Evolutionary conservation across 805 yeast genomes (phyloP).

Genomic region (Nakazawaea pomicola): DNA sequence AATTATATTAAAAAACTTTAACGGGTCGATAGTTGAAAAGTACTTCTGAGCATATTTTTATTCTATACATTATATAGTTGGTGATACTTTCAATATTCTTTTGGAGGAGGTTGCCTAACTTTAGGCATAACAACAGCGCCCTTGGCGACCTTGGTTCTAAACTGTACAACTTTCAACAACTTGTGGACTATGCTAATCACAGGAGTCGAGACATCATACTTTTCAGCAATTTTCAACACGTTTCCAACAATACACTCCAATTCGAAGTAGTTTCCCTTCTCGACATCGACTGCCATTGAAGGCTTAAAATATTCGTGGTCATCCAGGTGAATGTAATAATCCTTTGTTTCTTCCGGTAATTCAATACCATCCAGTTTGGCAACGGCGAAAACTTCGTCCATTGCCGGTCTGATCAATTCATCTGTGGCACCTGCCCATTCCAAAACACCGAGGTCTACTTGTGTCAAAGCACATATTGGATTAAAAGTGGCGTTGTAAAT

Average conservation of each 20-base stretch:
- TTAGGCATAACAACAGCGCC: constrained; percentile 1
- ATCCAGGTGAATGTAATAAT: constrained; percentile 24
- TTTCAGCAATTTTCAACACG: constrained; percentile 29
- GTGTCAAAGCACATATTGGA: constrained; percentile 32
- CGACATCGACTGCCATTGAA: constrained; percentile 38
- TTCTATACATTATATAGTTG: too few species aligned
- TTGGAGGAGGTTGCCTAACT: not conserved
- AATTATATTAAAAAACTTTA: too few species aligned
- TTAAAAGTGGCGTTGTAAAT: constrained; percentile 39
- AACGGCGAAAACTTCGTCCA: constrained; percentile 36
- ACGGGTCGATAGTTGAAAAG: too few species aligned
- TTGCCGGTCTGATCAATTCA: constrained; percentile 28
- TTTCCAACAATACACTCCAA: constrained; percentile 37
- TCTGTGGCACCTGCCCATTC: constrained; percentile 22
- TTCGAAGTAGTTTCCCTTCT: constrained; percentile 32
- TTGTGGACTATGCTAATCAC: constrained; percentile 49
- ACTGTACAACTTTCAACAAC: constrained; percentile 55
- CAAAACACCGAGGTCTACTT: constrained; percentile 29
- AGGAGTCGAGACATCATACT: constrained; percentile 44
- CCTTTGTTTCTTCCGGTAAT: constrained; percentile 27
- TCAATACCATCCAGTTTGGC: constrained; percentile 41
- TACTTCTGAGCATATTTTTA: too few species aligned
- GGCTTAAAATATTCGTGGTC: constrained; percentile 38
- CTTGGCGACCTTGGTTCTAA: constrained; percentile 22
- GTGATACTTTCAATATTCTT: too few species aligned